Conservation (phyloP, 129 eudicot genomes). For the Glebionis coronaria region DNA sequence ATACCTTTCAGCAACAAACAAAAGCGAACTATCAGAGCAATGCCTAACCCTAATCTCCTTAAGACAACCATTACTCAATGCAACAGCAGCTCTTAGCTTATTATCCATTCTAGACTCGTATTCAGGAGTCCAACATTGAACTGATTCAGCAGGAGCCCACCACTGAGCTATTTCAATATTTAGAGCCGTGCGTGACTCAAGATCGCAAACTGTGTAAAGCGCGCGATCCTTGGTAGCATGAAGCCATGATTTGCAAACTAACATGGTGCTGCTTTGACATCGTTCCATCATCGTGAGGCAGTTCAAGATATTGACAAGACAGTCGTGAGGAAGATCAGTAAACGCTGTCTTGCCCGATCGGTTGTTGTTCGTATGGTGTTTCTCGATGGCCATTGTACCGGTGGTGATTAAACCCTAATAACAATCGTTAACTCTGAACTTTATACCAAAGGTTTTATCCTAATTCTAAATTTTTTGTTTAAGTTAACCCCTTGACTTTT, state of each 20-base stretch:
- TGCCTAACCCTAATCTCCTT: slow-evolving; percentile 67
- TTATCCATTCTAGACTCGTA: slow-evolving; percentile 65
- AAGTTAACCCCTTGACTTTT: no score
- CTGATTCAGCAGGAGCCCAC: slow-evolving; percentile 35
- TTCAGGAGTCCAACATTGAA: slow-evolving; percentile 61
- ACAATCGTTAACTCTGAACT: no score
- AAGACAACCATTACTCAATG: slow-evolving; percentile 57
- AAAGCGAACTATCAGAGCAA: slow-evolving; percentile 71
- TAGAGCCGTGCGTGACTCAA: no score
- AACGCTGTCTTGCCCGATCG: neutral
- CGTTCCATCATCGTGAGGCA: neutral
- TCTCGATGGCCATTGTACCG: neutral
- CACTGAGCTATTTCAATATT: no score
- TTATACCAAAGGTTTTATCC: no score
- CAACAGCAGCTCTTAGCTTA: slow-evolving; percentile 60
- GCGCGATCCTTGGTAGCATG: neutral
- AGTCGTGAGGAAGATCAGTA: neutral
- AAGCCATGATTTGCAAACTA: neutral
- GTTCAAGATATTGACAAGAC: neutral
- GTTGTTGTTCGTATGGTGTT: neutral
- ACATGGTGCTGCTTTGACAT: neutral
- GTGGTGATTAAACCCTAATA: neutral
- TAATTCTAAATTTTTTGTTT: no score
- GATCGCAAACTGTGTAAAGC: no score
- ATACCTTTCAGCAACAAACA: slow-evolving; percentile 68